Base-by-base conservation (phyloP, 2,329 filamentous ascomycete genomes). In the Penicillium sp. region DNA sequence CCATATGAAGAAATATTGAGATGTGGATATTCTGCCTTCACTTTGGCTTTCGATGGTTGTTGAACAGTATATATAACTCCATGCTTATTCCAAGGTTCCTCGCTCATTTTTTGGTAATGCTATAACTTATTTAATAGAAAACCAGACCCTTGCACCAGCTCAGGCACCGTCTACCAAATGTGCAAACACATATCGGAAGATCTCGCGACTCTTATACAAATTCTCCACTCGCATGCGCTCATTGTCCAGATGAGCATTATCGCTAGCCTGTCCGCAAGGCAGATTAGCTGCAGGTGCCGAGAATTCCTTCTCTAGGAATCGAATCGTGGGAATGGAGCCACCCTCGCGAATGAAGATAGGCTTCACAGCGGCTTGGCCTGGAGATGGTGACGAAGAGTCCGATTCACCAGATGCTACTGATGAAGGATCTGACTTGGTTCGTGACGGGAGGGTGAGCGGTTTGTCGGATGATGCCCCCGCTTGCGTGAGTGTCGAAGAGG, bases 321-420 rank as follows among this genome's bases (percentile, higher is more conserved):
- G 73, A 39, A 96, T 96, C 0, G 86, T 86, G 0, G 92, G 92
- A 51, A 98, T 98, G 0, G 85, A 93, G 4, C 92, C 92, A 9
- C 92, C 92, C 65, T 98, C 92, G 7, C 92, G 79, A 51, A 98
- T 98, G 60, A 94, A 96, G 3, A 98, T 72, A 0, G 89, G 90
- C 37, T 57, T 54, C 8, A 60, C 47, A 12, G 37, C 27, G 18
- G 32, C 12, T 13, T 28, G 27, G 13, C 20, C 23, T 8, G 33
- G 31, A 14, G 27, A 12, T 11, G 13, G 30, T 11, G 32, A 12
- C 2, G 42, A 39, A 22, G 41, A 13, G 17, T 32, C 13, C 23
- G 37, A 22, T 7, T 36, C 13, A 14, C 33, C 32, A 9, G 36
- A 11, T 2, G 9, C 20, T 13, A 12, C 30, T 9, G 18, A 7